phyloP scores from a whole-genome alignment of 139 green algal species.

The Medakamo hakoo region DNA sequence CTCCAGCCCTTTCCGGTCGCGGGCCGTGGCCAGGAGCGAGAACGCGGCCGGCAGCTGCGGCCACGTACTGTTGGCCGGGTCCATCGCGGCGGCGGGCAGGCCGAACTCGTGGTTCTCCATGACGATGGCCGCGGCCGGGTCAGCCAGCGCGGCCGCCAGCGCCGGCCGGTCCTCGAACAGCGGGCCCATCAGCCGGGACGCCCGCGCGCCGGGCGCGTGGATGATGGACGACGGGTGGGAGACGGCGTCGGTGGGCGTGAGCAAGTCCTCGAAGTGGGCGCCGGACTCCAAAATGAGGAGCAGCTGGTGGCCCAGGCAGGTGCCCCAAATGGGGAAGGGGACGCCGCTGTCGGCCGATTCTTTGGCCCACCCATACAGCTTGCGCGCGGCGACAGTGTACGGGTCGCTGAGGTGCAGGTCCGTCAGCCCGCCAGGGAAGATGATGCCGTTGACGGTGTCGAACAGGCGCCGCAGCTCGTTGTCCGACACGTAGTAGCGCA shows the following conservation, averaged over 20 bases:
- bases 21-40: constrained; percentile 38
- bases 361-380: constrained; percentile 64
- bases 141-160: constrained; percentile 28
- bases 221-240: constrained; percentile 40
- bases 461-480: constrained; percentile 54
- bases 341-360: constrained; percentile 48
- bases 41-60: constrained; percentile 35
- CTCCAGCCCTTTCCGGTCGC: constrained; percentile 48
- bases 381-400: constrained; percentile 60
- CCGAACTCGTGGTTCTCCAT: constrained; percentile 73
- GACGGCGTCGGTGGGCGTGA: constrained; percentile 58
- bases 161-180: constrained; percentile 20
- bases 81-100: constrained; percentile 41
- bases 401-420: constrained; percentile 63
- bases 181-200: constrained; percentile 23
- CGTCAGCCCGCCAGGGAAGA: constrained; percentile 66
- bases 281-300: constrained; percentile 67
- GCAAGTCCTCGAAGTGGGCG: constrained; percentile 47
- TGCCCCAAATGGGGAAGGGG: constrained; percentile 49
- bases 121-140: constrained; percentile 41
- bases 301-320: constrained; percentile 70
- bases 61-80: constrained; percentile 48
- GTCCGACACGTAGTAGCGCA: constrained; percentile 42
- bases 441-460: constrained; percentile 55
- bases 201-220: constrained; percentile 15